phyloP scores from a whole-genome alignment of 176 grass and related monocot genomes.

The Poa annua region DNA sequence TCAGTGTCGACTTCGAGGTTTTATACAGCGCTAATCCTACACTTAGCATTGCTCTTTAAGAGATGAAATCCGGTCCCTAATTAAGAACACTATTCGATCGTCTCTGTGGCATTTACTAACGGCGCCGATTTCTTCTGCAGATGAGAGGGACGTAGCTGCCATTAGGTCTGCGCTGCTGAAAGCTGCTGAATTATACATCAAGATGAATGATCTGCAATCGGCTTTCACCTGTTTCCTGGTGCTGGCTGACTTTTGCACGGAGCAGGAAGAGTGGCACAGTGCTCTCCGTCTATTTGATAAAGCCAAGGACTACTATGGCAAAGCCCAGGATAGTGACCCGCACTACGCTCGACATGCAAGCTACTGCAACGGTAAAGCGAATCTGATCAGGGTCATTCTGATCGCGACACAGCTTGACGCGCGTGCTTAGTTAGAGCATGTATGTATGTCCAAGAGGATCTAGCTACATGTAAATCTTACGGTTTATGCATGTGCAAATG shows the following conservation, averaged over 20 bases:
- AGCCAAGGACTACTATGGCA: background rate
- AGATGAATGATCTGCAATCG: background rate
- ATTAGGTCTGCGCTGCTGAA: background rate
- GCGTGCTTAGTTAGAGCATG: background rate
- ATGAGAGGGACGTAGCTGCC: background rate
- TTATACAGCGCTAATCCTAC: too few relatives aligned
- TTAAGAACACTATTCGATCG: background rate
- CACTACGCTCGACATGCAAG: background rate
- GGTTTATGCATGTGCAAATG: too few relatives aligned
- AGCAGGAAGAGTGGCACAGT: background rate
- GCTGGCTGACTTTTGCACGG: background rate
- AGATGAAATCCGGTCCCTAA: background rate
- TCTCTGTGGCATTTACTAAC: background rate
- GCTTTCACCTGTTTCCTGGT: background rate
- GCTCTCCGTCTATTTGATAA: background rate
- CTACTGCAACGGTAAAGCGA: background rate
- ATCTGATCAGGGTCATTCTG: background rate
- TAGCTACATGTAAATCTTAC: too few relatives aligned
- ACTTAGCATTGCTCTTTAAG: too few relatives aligned
- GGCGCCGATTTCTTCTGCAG: background rate
- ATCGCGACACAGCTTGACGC: background rate
- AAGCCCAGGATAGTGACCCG: background rate
- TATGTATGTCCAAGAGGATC: too few relatives aligned
- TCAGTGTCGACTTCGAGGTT: background rate
- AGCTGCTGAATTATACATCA: background rate